Percentiles rank a stretch among this genome's conserved stretches.
Evolutionary conservation across 768 basidiomycete species (phyloP).

Genomic region (Nidula microcarpa): DNA sequence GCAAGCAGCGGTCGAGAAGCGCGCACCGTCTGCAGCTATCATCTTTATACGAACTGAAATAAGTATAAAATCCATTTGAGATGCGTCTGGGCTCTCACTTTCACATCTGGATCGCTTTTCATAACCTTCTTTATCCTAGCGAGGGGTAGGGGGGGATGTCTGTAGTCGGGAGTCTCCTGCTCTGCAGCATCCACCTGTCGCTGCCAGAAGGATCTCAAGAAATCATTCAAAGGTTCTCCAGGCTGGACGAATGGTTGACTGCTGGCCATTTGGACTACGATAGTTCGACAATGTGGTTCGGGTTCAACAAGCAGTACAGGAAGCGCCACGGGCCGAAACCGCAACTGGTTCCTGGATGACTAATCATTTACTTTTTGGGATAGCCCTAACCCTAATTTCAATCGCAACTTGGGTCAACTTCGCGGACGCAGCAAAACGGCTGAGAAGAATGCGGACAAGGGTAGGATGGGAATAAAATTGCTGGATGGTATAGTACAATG

Average conservation of each 20-base stretch:
- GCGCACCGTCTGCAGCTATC: slow-evolving; percentile 90
- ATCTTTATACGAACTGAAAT: slow-evolving; percentile 49
- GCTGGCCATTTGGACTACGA: slow-evolving; percentile 17
- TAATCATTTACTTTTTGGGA: background rate
- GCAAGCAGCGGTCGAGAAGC: slow-evolving; percentile 6
- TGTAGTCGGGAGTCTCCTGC: slow-evolving; percentile 82
- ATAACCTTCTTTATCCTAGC: slow-evolving; percentile 99
- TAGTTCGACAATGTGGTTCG: background rate
- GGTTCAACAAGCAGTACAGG: background rate
- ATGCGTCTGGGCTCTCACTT: slow-evolving; percentile 48
- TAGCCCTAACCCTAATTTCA: background rate
- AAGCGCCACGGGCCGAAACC: background rate
- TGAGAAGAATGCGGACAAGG: background rate
- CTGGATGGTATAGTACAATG: background rate
- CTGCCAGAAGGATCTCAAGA: slow-evolving; percentile 88
- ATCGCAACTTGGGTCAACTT: too few relatives aligned
- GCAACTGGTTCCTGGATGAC: background rate
- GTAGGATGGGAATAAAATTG: background rate
- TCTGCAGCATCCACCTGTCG: slow-evolving; percentile 84
- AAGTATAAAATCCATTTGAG: too few relatives aligned
- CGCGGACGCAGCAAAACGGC: background rate
- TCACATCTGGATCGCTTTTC: slow-evolving; percentile 97
- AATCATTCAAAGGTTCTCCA: slow-evolving; percentile 83
- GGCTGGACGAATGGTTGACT: slow-evolving; percentile 69
- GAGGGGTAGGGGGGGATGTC: slow-evolving; percentile 85